These are phyloP conservation scores for Piper betle DNA, from an alignment of 164 flowering plant genomes.

Conservation along the genomic window DNA sequence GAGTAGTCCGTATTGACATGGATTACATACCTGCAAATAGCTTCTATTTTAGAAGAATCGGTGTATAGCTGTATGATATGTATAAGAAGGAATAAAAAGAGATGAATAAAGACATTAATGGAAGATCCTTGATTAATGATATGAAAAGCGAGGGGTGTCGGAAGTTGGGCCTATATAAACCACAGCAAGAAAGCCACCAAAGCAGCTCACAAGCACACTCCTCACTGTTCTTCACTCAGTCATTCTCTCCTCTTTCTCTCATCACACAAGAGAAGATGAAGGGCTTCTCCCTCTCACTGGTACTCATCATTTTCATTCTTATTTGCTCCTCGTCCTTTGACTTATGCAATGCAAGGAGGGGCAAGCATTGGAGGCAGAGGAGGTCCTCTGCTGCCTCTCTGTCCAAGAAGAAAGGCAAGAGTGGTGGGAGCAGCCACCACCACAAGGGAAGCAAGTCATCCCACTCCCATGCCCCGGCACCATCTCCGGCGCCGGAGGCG, in stretches of 20 bases:
- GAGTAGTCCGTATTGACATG: not conserved
- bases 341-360: slow-evolving; percentile 62
- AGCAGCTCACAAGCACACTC: not conserved
- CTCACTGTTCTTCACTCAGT: not conserved
- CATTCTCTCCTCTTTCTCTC: slow-evolving; percentile 1
- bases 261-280: slow-evolving; percentile 19
- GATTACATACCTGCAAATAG: not conserved
- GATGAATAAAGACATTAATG: not conserved
- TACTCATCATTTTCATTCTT: slow-evolving; percentile 35
- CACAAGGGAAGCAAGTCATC: slow-evolving; percentile 19
- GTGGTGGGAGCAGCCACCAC: slow-evolving; percentile 8
- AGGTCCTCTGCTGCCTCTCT: slow-evolving; percentile 30
- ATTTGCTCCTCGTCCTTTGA: slow-evolving; percentile 45
- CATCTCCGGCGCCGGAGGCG: slow-evolving; percentile 1
- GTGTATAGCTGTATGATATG: too few relatives aligned
- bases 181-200: slow-evolving; percentile 4
- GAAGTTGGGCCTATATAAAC: slow-evolving; percentile 31
- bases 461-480: slow-evolving; percentile 1
- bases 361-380: slow-evolving; percentile 64
- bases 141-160: slow-evolving; percentile 3
- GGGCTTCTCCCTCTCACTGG: slow-evolving; percentile 27
- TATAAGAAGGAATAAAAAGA: not conserved
- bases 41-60: not conserved
- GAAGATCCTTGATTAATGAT: not conserved
- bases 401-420: slow-evolving; percentile 55